Evolutionary conservation across 2,329 filamentous ascomycete species (phyloP), one percentile per base, ranked within the genome.

Genomic region (Alternaria arbusti): DNA sequence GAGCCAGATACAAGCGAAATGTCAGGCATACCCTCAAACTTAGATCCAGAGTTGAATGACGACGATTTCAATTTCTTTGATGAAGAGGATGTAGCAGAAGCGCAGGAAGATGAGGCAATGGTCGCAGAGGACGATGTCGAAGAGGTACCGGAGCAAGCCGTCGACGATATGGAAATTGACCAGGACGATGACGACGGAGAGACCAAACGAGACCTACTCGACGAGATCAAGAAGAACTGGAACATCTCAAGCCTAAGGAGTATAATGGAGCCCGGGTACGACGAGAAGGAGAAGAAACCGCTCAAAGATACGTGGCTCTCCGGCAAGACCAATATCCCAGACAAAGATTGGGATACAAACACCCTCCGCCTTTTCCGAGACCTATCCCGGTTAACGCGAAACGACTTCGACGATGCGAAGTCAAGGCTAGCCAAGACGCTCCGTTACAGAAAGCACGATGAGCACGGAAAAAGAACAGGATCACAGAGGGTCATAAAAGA

Each of bases 11-110:
- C 26, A 26, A 11, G 26, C 26, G 26, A 26, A 26, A 11, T 26
- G 3, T 28, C 26, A 28, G 26, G 11, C 26, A 10, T 11, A 4
- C 26, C 4, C 26, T 28, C 10, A 11, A 11, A 28, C 26, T 11
- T 28, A 28, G 26, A 26, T 3, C 26, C 2, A 26, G 26, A 28
- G 26, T 28, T 28, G 26, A 3, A 28, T 0, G 26, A 28, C 2
- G 10, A 28, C 4, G 2, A 1, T 28, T 28, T 1, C 1, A 4
- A 3, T 28, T 28, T 28, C 9, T 2, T 9, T 3, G 10, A 11
- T 11, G 26, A 28, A 10, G 26, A 28, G 10, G 26, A 1, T 11
- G 9, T 5, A 5, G 26, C 10, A 5, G 26, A 2, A 11, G 2
- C 11, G 10, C 26, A 28, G 10, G 10, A 1, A 1, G 1, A 28